A percentile compares a stretch with the other conserved stretches of the same genome.
Evolutionary conservation across 179 eudicot genomes (phyloP).

Genomic region (Carnegiea gigantea): DNA sequence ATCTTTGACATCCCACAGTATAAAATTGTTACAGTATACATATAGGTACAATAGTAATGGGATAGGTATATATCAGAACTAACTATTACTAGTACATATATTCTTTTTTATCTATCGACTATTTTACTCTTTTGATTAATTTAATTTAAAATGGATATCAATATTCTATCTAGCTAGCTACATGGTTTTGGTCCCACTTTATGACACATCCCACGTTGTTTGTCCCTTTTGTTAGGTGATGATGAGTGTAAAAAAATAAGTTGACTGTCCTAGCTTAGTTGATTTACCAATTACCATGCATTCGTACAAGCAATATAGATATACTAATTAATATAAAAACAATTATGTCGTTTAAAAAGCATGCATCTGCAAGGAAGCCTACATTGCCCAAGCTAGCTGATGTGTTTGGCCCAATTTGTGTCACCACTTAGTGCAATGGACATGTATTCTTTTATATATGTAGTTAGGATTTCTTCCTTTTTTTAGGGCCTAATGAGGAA

Average conservation of each 20-base stretch:
- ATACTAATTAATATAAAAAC: not conserved
- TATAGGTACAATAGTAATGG: not conserved
- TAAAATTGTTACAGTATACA: slow-evolving; percentile 9
- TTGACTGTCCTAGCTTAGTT: not conserved
- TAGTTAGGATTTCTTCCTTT: no score
- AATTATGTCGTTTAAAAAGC: not conserved
- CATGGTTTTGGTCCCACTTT: slow-evolving; percentile 3
- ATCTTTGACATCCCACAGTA: slow-evolving; percentile 6
- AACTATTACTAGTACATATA: not conserved
- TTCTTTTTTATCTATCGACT: no score
- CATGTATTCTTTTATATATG: no score
- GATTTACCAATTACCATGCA: not conserved
- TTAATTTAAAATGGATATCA: not conserved
- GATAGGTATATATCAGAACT: not conserved
- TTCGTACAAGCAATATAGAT: not conserved
- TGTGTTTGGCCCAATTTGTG: no score
- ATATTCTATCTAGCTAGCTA: no score
- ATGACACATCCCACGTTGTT: slow-evolving; percentile 18
- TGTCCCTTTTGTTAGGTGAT: slow-evolving; percentile 11
- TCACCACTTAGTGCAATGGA: no score
- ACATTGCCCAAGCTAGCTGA: not conserved
- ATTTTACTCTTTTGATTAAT: not conserved
- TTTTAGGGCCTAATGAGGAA: no score
- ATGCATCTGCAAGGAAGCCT: not conserved
- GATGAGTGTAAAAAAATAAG: not conserved